Percentiles rank a stretch among this genome's conserved stretches.
These are phyloP conservation scores for Schizothecium vesticola DNA, from an alignment of 495 filamentous ascomycete genomes.

Conservation along the genomic window DNA sequence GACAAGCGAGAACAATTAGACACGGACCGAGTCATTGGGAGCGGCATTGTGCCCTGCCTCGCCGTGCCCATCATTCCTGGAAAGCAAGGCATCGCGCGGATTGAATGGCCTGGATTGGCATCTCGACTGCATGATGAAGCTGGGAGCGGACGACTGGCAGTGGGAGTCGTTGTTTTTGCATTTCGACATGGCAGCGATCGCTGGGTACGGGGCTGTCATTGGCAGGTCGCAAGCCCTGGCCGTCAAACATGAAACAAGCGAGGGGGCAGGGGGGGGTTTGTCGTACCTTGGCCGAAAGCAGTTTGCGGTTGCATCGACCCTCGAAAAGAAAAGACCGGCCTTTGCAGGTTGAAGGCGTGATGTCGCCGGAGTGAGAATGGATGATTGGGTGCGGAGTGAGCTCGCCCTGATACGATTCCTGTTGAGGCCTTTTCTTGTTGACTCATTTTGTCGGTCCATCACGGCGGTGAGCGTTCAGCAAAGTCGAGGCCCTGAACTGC, in stretches of 20 bases:
- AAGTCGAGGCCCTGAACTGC: neutral
- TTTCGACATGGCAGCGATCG: conserved; percentile 20
- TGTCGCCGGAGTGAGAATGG: neutral
- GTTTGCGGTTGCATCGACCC: conserved; percentile 12
- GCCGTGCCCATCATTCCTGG: conserved; percentile 11
- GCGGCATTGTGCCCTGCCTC: conserved; percentile 5
- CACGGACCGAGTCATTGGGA: conserved; percentile 19
- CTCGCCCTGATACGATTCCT: neutral
- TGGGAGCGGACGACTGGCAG: conserved; percentile 11
- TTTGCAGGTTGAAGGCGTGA: neutral
- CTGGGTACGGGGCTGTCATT: conserved; percentile 23
- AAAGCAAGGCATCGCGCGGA: conserved; percentile 16
- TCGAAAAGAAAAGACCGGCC: conserved; percentile 1
- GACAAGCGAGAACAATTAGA: conserved; percentile 15
- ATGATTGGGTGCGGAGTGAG: conserved; percentile 6
- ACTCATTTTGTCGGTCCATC: conserved; percentile 5
- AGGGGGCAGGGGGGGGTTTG: conserved; percentile 20
- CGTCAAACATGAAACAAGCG: conserved; percentile 39
- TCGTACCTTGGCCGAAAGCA: conserved; percentile 19
- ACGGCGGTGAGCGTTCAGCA: neutral
- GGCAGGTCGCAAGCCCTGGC: conserved; percentile 22
- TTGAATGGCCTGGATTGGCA: conserved; percentile 25
- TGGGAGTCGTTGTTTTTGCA: neutral
- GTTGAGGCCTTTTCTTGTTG: neutral
- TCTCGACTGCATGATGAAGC: conserved; percentile 27